Evolutionary conservation across 2,329 filamentous ascomycete species (phyloP), one percentile per base, ranked within the genome.

Genomic region (Leptographium flavum): DNA sequence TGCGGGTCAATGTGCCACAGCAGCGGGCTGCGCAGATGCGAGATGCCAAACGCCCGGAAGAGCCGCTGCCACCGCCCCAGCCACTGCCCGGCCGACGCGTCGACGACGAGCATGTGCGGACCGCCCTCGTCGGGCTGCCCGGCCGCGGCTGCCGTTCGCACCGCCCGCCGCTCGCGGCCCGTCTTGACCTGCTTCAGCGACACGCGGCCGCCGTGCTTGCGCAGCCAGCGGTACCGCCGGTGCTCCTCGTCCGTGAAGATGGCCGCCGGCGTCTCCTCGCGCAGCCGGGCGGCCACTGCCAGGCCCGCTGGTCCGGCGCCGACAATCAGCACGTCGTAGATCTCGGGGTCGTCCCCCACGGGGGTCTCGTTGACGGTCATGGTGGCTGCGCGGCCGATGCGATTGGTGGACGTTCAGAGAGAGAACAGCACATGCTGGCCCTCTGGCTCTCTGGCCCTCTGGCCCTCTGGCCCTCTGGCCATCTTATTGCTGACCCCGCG

Each of bases 181-280:
- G 39, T 70, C 49, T 62, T 66, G 47, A 63, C 63, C 50, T 68
- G 66, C 54, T 76, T 79, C 49, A 81, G 65, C 8, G 69, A 68
- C 59, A 78, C 74, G 27, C 74, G 72, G 25, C 69, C 69, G 25
- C 71, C 70, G 55, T 85, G 74, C 46, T 78, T 80, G 47, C 70
- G 71, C 46, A 87, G 79, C 80, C 83, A 87, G 59, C 84, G 77
- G 57, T 84, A 90, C n/a, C 84, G 71, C 36, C 81, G 76, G 55
- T 90, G 83, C 56, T 90, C 85, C 52, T 85, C 82, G 56, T 90
- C 83, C 0, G 84, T 88, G 61, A 90, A 90, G 43, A 87, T 75
- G 2, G 84, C 83, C 0, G 81, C 84, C 0, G 84, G 84, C 0
- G 81, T 83, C 45, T 72, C 69, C 60, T 90, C 84, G 36, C 74